These are phyloP conservation scores for Lepidium aucheri DNA, from an alignment of 345 rosid species.

Conservation along the genomic window DNA sequence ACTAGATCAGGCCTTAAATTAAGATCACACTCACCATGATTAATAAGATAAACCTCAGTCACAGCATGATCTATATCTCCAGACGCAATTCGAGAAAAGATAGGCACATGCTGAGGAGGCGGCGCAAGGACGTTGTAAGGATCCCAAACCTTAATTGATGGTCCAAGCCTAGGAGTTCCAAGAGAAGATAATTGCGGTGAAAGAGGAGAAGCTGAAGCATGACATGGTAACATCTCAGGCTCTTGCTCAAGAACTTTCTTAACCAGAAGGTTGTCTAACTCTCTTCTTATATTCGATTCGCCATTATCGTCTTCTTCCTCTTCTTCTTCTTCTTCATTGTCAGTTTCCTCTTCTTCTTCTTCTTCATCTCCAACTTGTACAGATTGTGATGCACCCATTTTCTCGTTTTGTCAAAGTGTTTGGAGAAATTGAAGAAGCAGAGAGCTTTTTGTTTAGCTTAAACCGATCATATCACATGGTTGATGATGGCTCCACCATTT, in stretches of 20 bases:
- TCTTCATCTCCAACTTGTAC: conserved; percentile 35
- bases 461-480: conserved; percentile 1
- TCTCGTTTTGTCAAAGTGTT: not conserved
- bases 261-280: conserved; percentile 37
- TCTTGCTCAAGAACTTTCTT: conserved; percentile 85
- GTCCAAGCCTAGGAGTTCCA: conserved; percentile 86
- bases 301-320: conserved; percentile 25
- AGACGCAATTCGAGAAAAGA: conserved; percentile 26
- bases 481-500: not conserved
- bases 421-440: not conserved
- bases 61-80: conserved; percentile 31
- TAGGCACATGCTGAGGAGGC: conserved; percentile 46
- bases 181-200: conserved; percentile 84
- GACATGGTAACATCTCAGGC: conserved; percentile 84
- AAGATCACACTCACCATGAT: conserved; percentile 77
- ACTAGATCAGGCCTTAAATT: conserved; percentile 67
- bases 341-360: conserved; percentile 43
- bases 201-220: conserved; percentile 87
- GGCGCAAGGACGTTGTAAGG: conserved; percentile 89
- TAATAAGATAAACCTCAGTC: conserved; percentile 65
- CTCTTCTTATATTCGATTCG: conserved; percentile 25
- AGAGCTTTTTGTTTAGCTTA: not conserved
- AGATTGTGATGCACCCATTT: conserved; percentile 73
- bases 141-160: conserved; percentile 92
- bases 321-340: conserved; percentile 30